These are phyloP conservation scores for Paramecium biaurelia DNA, from an alignment of 73 alveolate species.

Conservation along the genomic window DNA sequence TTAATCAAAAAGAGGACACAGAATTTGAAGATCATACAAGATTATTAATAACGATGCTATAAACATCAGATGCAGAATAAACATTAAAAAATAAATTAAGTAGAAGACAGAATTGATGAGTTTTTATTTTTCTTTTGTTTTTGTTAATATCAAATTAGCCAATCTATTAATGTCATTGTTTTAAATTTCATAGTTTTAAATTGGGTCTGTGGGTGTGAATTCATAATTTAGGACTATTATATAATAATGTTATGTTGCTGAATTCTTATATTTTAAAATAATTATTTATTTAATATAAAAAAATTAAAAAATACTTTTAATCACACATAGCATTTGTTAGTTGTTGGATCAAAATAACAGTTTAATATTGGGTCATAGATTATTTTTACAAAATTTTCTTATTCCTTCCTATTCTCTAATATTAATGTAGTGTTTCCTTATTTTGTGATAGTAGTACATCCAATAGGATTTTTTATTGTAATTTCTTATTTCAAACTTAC, in stretches of 20 bases:
- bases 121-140: background rate
- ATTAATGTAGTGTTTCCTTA: background rate
- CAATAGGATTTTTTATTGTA: background rate
- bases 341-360: constrained; percentile 7
- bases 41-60: background rate
- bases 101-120: background rate
- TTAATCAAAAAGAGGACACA: background rate
- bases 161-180: too few species aligned
- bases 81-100: background rate
- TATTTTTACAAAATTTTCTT: background rate
- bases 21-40: background rate
- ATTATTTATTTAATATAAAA: background rate
- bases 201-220: too few species aligned
- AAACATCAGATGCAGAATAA: background rate
- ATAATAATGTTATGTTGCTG: too few species aligned
- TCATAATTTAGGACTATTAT: too few species aligned
- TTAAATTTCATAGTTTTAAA: too few species aligned
- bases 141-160: background rate
- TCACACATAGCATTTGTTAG: background rate
- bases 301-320: background rate
- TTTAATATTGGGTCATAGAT: constrained; percentile 9
- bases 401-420: constrained; percentile 2
- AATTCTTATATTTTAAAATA: too few species aligned
- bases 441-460: constrained; percentile 1
- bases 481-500: background rate